Evolutionary conservation across 441 rosid species (phyloP).

Genomic region (Eutrema salsugineum): DNA sequence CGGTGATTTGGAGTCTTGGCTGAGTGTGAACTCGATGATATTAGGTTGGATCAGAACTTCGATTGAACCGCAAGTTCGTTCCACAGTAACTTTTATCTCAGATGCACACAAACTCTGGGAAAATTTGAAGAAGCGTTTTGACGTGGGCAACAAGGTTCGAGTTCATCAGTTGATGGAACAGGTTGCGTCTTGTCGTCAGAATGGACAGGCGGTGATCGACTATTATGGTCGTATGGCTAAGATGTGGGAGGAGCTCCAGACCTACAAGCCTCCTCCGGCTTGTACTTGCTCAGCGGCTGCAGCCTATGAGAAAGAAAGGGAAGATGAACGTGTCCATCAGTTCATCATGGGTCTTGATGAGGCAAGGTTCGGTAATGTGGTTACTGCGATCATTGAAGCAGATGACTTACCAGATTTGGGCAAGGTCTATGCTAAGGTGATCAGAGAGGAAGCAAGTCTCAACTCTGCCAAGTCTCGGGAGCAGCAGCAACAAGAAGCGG

Average conservation of each 20-base stretch:
- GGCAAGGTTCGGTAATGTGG: background rate
- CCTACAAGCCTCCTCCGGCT: background rate
- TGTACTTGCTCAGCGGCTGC: background rate
- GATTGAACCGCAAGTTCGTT: background rate
- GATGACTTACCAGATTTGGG: no score
- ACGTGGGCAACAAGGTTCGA: background rate
- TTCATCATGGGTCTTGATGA: background rate
- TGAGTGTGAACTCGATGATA: background rate
- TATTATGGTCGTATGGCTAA: background rate
- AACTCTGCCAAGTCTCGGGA: background rate
- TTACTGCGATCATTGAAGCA: no score
- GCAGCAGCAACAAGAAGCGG: background rate
- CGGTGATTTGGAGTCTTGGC: background rate
- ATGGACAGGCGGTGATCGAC: background rate
- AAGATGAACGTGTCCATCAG: background rate
- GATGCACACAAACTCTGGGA: background rate
- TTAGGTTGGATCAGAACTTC: background rate
- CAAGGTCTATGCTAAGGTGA: background rate
- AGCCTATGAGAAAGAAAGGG: fast-evolving
- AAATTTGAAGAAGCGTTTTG: background rate
- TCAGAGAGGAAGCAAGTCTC: background rate
- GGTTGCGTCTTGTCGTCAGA: background rate
- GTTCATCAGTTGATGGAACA: background rate
- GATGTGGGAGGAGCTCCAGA: background rate
- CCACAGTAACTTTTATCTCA: background rate